These are phyloP conservation scores for Thinopyrum elongatum DNA, from an alignment of 176 grass and related monocot genomes.

Conservation along the genomic window DNA sequence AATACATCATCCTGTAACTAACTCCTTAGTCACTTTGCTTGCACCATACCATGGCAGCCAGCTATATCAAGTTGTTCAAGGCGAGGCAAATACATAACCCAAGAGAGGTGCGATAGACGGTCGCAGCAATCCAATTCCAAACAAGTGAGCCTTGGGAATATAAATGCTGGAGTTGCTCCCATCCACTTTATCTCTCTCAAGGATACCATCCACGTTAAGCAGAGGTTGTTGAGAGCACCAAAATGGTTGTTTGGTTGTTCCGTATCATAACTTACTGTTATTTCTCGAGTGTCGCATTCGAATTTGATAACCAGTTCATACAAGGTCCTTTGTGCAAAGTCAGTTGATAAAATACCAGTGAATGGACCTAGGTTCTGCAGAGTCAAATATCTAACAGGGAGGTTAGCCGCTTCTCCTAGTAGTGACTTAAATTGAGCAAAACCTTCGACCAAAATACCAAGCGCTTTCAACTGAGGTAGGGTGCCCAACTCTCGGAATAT, in stretches of 20 bases:
- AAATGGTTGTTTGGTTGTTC: neutral
- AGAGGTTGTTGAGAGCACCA: neutral
- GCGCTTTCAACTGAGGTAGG: constrained; percentile 5
- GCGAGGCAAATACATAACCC: neutral
- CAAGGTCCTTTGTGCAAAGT: neutral
- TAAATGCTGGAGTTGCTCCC: neutral
- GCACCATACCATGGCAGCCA: neutral
- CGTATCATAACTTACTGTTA: neutral
- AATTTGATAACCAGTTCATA: neutral
- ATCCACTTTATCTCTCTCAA: neutral
- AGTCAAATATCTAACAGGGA: neutral
- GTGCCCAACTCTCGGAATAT: neutral
- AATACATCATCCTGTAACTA: too few relatives aligned
- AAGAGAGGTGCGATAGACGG: neutral
- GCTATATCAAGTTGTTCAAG: neutral
- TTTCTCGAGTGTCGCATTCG: neutral
- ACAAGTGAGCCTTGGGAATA: neutral
- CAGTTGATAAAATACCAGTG: neutral
- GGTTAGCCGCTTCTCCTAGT: neutral
- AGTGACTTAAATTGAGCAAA: neutral
- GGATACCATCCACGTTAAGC: too few relatives aligned
- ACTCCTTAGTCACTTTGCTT: too few relatives aligned
- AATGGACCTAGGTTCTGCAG: neutral
- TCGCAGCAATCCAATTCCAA: neutral
- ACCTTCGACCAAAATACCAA: neutral